Evolutionary conservation across 1,284 basidiomycete genomes (phyloP).

Genomic region (Marasmius sp.): DNA sequence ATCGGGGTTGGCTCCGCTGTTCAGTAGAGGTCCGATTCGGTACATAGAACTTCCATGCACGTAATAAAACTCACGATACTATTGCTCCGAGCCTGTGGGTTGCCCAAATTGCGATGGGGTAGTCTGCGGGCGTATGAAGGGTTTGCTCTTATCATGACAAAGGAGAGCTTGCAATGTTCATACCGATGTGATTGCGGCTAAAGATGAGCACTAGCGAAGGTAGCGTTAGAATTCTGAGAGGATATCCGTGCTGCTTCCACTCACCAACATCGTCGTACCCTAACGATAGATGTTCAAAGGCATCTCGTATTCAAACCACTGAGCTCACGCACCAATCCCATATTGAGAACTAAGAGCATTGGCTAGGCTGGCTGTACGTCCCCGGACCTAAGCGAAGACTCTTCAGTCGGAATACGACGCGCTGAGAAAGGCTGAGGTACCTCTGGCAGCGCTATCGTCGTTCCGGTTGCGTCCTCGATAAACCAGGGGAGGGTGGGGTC

Average conservation of each 20-base stretch:
- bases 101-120: slow-evolving; percentile 69
- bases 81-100: slow-evolving; percentile 68
- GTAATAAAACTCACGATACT: slow-evolving; percentile 45
- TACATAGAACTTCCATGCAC: neutral
- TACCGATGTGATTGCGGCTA: slow-evolving; percentile 64
- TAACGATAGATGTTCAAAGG: slow-evolving; percentile 15
- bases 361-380: slow-evolving; percentile 53
- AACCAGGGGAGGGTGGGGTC: slow-evolving; percentile 46
- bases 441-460: slow-evolving; percentile 40
- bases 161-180: slow-evolving; percentile 40
- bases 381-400: slow-evolving; percentile 35
- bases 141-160: slow-evolving; percentile 11
- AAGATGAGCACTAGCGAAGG: slow-evolving; percentile 50
- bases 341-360: slow-evolving; percentile 47
- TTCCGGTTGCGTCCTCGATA: slow-evolving; percentile 56
- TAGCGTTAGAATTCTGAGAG: neutral
- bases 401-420: neutral
- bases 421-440: slow-evolving; percentile 24
- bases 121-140: slow-evolving; percentile 46
- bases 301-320: neutral
- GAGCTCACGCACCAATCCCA: slow-evolving; percentile 34
- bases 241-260: slow-evolving; percentile 15
- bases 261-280: slow-evolving; percentile 51
- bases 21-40: slow-evolving; percentile 1
- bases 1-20: slow-evolving; percentile 58